Base-by-base conservation (phyloP, 2,329 filamentous ascomycete genomes). In the Tolypocladium tundrense region DNA sequence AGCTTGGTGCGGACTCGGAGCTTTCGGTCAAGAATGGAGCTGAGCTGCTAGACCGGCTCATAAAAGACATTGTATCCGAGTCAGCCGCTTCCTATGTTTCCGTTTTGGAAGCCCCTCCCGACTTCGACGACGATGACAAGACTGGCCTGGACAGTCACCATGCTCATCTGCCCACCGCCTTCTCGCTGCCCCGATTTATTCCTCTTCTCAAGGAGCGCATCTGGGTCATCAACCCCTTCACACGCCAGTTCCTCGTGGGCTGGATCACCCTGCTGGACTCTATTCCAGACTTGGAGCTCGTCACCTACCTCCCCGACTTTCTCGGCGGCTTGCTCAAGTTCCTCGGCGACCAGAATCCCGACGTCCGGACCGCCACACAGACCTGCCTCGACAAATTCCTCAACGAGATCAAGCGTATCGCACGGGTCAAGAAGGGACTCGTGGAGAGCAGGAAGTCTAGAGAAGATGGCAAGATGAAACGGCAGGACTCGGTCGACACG, bases 1-100 rank as follows among this genome's bases (percentile, higher is more conserved):
- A 96, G 92, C 84, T 99, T 65, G 92, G 93, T 19, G 94, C 94
- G 53, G 94, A 99, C 71, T 93, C 92, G 1, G 95, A 99, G 70
- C 78, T 97, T 6, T 97, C 93, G 0, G 95, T 99, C 59, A 99
- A 99, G 74, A 99, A 99, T 69, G 94, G 94, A 35, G 94, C 94
- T 27, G 94, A 99, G 71, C 81, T 99, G 54, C 81, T 99, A 10
- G 94, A 99, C 73, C 88, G 94, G 37, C 81, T 99, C 53, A 87
- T 99, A 68, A 97, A 97, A 73, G 92, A 97, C 67, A 96, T 97
- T 60, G 91, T 97, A 4, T 89, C 92, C 2, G 93, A 97, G 73
- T 96, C 92, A 7, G 92, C 93, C 16, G 90, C 93, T 50, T 94
- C 91, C 5, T 99, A 99, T 70, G 87, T 97, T 8, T 97, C 94